Base-by-base conservation (phyloP, 768 basidiomycete species). In the Podaxis sp. region DNA sequence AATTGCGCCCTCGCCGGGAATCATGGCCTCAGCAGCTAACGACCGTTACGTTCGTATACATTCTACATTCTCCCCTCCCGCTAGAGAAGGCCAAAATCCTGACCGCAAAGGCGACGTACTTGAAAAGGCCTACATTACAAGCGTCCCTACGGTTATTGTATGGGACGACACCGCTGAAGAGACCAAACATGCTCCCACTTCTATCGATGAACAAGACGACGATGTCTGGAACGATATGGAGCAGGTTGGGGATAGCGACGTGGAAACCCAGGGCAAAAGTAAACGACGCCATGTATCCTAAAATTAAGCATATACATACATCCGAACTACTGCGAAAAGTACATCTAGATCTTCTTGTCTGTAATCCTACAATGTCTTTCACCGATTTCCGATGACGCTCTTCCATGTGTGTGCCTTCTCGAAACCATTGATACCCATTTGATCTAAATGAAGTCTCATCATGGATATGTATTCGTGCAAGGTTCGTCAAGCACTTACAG, bases 321-420 rank as follows among this genome's bases (percentile, higher is more conserved):
- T 46, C 22, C 13, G 2, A 51, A 51, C 4, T 51, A 51, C 49
- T 5, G 7, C 12, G 19, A 26, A 46, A 26, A 28, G 19, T 26
- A 15, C 4, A 51, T 51, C 26, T 51, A 26, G 8, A 51, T 28
- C 2, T 13, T 46, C 24, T 22, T 28, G 22, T n/a, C 48, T n/a
- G 26, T 24, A 51, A 28, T 15, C 42, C n/a, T 48, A 8, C 19
- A 38, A 13, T 13, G 11, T 42, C 26, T 57, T 22, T 64, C 70
- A 76, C 65, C 76, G 66, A 55, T 79, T 73, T 55, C 84, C 94
- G 68, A 95, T 94, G 71, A 88, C 80, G 69, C 91, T 93, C 76
- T 88, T 84, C 96, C 96, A 99, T 15, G 80, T 87, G 65, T 87
- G 88, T 6, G 88, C 95, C 66, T 87, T 88, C 76, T 98, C 96